Evolutionary conservation across 1,284 basidiomycete genomes (phyloP).

Genomic region (Cryptococcus depauperatus): DNA sequence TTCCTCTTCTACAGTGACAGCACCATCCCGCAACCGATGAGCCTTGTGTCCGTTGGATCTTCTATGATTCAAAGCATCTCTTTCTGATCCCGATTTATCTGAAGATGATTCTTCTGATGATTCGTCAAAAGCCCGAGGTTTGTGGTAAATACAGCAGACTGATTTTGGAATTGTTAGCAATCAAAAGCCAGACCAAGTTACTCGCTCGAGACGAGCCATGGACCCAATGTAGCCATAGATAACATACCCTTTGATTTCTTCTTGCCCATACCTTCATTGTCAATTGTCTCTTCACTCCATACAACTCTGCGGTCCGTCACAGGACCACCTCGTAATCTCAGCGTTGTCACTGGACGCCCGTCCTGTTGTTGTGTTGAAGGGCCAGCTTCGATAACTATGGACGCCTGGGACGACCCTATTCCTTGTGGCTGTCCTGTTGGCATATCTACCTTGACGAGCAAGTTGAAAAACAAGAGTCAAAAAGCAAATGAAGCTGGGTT

Average conservation of each 20-base stretch:
- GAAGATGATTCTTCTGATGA: slow-evolving; percentile 44
- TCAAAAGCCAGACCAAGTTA: neutral
- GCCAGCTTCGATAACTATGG: slow-evolving; percentile 13
- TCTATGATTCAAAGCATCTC: slow-evolving; percentile 1
- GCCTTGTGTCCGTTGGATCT: slow-evolving; percentile 1
- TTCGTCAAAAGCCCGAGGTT: slow-evolving; percentile 45
- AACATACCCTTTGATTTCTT: slow-evolving; percentile 49
- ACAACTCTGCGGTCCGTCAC: slow-evolving; percentile 35
- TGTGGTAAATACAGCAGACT: slow-evolving; percentile 51
- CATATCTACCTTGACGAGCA: neutral
- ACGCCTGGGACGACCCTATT: slow-evolving; percentile 18
- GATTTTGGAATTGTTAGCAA: neutral
- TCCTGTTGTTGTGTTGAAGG: slow-evolving; percentile 7
- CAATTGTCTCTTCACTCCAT: slow-evolving; percentile 46
- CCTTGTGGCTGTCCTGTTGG: neutral
- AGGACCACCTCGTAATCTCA: slow-evolving; percentile 42
- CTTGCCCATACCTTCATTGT: slow-evolving; percentile 47
- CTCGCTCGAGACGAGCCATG: neutral
- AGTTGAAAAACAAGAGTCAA: no score
- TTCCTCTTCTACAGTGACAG: slow-evolving; percentile 5
- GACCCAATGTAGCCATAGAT: neutral
- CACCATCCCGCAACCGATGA: slow-evolving; percentile 4
- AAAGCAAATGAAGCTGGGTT: no score
- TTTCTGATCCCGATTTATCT: slow-evolving; percentile 19
- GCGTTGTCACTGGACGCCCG: slow-evolving; percentile 23